Conservation (phyloP, 1,139 yeast genomes). For the Pneumocystis canis region DNA sequence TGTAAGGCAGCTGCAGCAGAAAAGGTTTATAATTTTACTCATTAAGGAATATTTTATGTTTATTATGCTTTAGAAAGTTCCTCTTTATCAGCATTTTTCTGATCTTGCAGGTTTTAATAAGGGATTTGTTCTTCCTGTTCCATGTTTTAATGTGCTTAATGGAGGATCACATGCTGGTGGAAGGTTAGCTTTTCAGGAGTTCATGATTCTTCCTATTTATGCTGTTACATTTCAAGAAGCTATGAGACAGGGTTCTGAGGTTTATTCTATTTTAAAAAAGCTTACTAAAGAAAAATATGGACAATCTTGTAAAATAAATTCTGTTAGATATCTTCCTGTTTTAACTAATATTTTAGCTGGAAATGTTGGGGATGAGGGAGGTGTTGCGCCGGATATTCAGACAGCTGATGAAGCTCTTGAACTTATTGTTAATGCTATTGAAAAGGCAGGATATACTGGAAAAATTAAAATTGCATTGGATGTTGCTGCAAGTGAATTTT, state of each 20-base stretch:
- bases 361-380: slow-evolving; percentile 99
- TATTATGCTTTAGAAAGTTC: slow-evolving; percentile 32
- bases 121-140: slow-evolving; percentile 31
- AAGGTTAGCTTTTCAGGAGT: slow-evolving; percentile 94
- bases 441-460: slow-evolving; percentile 85
- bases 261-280: slow-evolving; percentile 85
- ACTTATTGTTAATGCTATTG: slow-evolving; percentile 75
- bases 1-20: slow-evolving; percentile 93
- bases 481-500: slow-evolving; percentile 93
- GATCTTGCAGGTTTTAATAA: slow-evolving; percentile 47
- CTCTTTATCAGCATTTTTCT: slow-evolving; percentile 74
- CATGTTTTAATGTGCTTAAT: slow-evolving; percentile 73
- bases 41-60: background rate
- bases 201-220: slow-evolving; percentile 90
- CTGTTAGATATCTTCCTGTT: background rate
- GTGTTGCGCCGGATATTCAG: slow-evolving; percentile 93
- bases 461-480: slow-evolving; percentile 81
- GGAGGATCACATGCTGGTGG: slow-evolving; percentile 99
- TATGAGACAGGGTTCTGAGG: slow-evolving; percentile 88
- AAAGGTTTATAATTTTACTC: slow-evolving; percentile 27
- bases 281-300: slow-evolving; percentile 88
- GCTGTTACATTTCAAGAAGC: slow-evolving; percentile 84
- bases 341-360: slow-evolving; percentile 39
- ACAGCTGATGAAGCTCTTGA: slow-evolving; percentile 92
- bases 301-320: slow-evolving; percentile 34